Conservation (phyloP, 2,329 filamentous ascomycete genomes). For the Penicillium sp. region DNA sequence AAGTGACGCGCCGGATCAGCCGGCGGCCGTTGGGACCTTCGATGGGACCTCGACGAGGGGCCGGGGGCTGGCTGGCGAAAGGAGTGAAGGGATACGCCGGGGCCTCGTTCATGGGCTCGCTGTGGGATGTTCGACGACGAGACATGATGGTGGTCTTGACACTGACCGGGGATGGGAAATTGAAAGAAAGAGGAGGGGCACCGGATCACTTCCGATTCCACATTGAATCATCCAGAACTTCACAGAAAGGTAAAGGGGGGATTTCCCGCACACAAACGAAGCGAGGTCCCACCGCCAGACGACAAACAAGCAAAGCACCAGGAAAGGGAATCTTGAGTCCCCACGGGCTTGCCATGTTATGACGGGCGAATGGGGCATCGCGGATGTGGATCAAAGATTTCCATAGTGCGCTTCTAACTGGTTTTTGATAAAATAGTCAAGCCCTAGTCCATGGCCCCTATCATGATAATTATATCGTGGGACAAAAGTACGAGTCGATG, state of each 20-base stretch:
- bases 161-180: not conserved
- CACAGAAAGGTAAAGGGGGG: not conserved
- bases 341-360: not conserved
- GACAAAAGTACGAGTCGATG: slow-evolving; percentile 16
- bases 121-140: slow-evolving; percentile 39
- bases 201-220: not conserved
- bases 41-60: slow-evolving; percentile 37
- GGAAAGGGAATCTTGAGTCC: slow-evolving; percentile 13
- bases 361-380: not conserved
- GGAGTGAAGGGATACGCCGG: slow-evolving; percentile 35
- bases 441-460: not conserved
- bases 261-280: not conserved
- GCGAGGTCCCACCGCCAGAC: slow-evolving; percentile 10
- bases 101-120: slow-evolving; percentile 36
- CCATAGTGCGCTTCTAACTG: not conserved
- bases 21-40: slow-evolving; percentile 42
- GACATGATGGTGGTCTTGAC: slow-evolving; percentile 27
- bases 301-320: slow-evolving; percentile 6
- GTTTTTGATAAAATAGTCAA: no score
- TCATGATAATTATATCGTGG: not conserved
- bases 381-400: not conserved
- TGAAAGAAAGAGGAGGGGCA: not conserved
- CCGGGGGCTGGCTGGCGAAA: slow-evolving; percentile 20
- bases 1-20: slow-evolving; percentile 42
- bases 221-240: not conserved